A percentile compares a stretch with the other conserved stretches of the same genome.
phyloP scores from a whole-genome alignment of 192 early-diverging fungal species.

The Geranomyces variabilis region DNA sequence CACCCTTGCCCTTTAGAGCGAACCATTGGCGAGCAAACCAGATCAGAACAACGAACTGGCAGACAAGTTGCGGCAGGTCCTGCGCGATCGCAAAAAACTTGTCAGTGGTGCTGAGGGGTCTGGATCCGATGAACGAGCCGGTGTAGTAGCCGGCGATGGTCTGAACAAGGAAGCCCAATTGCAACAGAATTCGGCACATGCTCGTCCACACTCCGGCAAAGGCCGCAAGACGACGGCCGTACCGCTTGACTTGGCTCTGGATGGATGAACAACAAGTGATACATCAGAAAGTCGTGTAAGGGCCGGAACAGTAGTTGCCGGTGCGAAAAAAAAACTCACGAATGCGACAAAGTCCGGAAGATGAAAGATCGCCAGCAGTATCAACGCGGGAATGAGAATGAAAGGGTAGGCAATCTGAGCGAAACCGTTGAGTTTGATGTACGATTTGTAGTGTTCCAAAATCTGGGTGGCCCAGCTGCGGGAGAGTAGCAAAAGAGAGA shows the following conservation, averaged over 20 bases:
- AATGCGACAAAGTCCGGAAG: constrained; percentile 1
- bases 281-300: too few relatives aligned
- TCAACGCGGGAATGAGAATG: background rate
- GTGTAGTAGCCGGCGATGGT: background rate
- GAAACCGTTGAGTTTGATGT: too few relatives aligned
- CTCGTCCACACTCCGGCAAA: background rate
- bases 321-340: too few relatives aligned
- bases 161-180: background rate
- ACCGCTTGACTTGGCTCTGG: background rate
- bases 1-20: background rate
- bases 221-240: background rate
- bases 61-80: background rate
- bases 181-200: background rate
- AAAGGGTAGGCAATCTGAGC: background rate
- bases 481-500: too few relatives aligned
- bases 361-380: background rate
- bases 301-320: too few relatives aligned
- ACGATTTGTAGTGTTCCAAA: too few relatives aligned
- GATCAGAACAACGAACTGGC: background rate
- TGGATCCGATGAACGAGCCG: background rate
- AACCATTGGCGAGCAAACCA: background rate
- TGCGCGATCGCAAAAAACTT: background rate
- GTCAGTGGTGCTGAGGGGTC: background rate
- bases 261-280: too few relatives aligned
- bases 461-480: too few relatives aligned